Evolutionary conservation across 73 alveolate species (phyloP).

Genomic region (Durusdinium trenchii): DNA sequence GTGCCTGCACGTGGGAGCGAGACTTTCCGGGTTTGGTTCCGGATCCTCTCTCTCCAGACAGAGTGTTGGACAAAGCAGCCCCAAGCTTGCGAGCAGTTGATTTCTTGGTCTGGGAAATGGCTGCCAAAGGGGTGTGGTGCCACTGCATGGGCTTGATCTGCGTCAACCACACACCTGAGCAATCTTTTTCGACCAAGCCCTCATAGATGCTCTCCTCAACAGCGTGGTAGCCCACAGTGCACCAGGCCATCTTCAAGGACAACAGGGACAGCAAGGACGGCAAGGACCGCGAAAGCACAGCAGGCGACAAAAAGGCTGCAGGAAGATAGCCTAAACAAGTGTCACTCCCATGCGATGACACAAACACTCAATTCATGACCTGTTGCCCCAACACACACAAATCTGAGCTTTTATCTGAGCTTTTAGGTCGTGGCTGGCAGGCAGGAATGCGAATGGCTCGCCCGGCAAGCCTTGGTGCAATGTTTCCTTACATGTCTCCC

Average conservation of each 20-base stretch:
- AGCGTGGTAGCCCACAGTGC: background rate
- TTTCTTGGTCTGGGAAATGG: background rate
- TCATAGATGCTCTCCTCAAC: background rate
- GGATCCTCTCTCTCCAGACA: background rate
- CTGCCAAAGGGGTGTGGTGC: background rate
- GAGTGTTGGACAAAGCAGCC: background rate
- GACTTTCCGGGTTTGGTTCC: background rate
- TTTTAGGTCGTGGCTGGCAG: too few species aligned
- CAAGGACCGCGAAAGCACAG: too few species aligned
- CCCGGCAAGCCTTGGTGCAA: too few species aligned
- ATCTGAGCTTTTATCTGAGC: too few species aligned
- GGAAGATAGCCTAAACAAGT: too few species aligned
- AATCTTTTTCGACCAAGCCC: background rate
- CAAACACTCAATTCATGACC: too few species aligned
- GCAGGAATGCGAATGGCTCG: too few species aligned
- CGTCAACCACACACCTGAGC: background rate
- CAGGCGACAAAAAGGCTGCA: too few species aligned
- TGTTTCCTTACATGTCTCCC: too few species aligned
- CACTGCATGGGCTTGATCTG: background rate
- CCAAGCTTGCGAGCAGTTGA: background rate
- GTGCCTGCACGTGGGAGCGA: background rate
- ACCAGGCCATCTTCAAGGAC: background rate
- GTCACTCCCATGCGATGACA: too few species aligned
- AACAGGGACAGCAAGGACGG: too few species aligned
- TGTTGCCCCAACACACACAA: too few species aligned